Evolutionary conservation across 1,139 yeast species (phyloP), one percentile per base, ranked within the genome.

Genomic region (Candida sanyaensis): DNA sequence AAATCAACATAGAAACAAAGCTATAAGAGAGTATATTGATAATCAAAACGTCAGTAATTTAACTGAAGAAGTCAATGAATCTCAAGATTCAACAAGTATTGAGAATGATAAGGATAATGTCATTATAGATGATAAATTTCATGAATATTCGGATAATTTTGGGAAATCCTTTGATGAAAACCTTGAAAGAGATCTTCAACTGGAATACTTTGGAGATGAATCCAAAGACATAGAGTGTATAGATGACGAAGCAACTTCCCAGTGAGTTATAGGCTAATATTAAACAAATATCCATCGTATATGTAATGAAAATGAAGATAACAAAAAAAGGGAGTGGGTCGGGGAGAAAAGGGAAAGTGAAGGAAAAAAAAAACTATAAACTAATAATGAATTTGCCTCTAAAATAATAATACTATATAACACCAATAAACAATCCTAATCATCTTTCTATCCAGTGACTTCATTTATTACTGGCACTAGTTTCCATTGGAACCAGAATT

Each of bases 81-180:
- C 34, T 24, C 13, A 26, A 11, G 27, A 32, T 23, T 33, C 23
- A 34, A 41, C 32, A 26, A 29, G n/a, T 36, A 68, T 70, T 51
- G 77, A 73, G 50, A 74, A 72, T 1, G 56, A 65, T 5, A 17
- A 17, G 21, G 21, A 17, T 17, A 17, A 17, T 17, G 74, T 68
- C 37, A 59, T 24, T 9, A 11, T 53, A 9, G 69, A 63, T 37
- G 40, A 37, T 6, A 37, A 26, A 27, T 37, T 26, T 26, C 30
- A 27, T 44, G 54, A 59, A 12, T 63, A 70, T 50, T 66, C 74
- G 1, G 75, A 72, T 49, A 71, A 72, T 49, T 70, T 70, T 50
- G 74, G 69, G 9, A 59, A 61, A 27, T 63, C 73, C 1, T 72
- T 69, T 51, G 76, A 71, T 48, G 76, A 71, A 52, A 65, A 66